These are phyloP conservation scores for Hyaloscypha finlandica DNA, from an alignment of 495 filamentous ascomycete genomes.

Conservation along the genomic window DNA sequence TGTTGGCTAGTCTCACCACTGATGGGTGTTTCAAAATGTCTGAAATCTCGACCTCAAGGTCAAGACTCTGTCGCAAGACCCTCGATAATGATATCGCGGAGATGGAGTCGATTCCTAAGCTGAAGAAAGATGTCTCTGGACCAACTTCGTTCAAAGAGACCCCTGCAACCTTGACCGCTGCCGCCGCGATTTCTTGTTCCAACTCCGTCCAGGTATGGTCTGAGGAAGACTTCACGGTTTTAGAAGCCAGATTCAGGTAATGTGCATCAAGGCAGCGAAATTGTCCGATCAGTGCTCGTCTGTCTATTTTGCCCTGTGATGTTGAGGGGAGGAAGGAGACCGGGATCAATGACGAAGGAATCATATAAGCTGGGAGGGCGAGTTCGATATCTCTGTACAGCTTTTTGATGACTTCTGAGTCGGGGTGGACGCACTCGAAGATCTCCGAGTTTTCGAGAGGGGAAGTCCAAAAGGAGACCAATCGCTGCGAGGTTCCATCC, in stretches of 20 bases:
- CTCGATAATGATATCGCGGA: conserved; percentile 69
- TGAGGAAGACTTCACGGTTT: conserved; percentile 23
- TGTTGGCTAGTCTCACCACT: conserved; percentile 51
- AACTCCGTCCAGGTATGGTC: conserved; percentile 40
- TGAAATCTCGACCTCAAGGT: conserved; percentile 56
- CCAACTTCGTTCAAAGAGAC: conserved; percentile 45
- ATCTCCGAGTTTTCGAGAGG: conserved; percentile 33
- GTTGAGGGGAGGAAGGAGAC: conserved; percentile 65
- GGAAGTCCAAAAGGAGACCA: conserved; percentile 63
- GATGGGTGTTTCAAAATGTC: conserved; percentile 63
- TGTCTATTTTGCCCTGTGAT: conserved; percentile 64
- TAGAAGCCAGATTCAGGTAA: conserved; percentile 26
- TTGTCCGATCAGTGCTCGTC: conserved; percentile 39
- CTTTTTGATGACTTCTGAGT: conserved; percentile 27
- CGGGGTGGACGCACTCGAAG: conserved; percentile 26
- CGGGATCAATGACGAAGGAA: conserved; percentile 68
- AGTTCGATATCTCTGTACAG: conserved; percentile 45
- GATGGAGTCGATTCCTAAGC: conserved; percentile 78
- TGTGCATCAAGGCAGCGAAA: conserved; percentile 29
- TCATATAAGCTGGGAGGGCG: conserved; percentile 64
- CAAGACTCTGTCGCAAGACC: conserved; percentile 44
- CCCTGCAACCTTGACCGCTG: conserved; percentile 51
- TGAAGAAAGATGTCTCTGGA: conserved; percentile 57
- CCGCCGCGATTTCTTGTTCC: conserved; percentile 48
- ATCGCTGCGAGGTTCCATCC: conserved; percentile 37